Evolutionary conservation across 2,329 filamentous ascomycete species (phyloP).

Genomic region (Claviceps pusilla): DNA sequence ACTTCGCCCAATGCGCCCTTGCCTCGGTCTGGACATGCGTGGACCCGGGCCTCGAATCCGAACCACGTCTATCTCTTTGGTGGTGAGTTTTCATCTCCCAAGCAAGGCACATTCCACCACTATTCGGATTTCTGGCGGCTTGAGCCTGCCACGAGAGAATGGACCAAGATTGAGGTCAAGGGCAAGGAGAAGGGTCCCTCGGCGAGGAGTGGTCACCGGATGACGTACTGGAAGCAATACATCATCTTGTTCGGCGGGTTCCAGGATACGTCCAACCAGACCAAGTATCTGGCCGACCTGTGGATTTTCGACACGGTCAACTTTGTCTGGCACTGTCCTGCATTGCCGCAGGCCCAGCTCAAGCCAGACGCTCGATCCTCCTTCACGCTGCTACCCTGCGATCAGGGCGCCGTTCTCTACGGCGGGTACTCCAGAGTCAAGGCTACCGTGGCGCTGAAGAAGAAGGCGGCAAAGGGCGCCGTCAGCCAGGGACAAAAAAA

Average conservation of each 20-base stretch:
- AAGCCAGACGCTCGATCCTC: constrained; percentile 85
- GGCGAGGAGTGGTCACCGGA: constrained; percentile 79
- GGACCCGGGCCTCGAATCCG: constrained; percentile 76
- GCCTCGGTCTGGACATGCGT: constrained; percentile 83
- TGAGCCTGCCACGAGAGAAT: constrained; percentile 72
- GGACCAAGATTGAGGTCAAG: constrained; percentile 71
- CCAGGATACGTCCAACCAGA: constrained; percentile 89
- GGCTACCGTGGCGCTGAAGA: constrained; percentile 47
- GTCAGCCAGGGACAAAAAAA: constrained; percentile 49
- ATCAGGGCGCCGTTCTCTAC: constrained; percentile 76
- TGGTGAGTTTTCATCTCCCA: constrained; percentile 90
- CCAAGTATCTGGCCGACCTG: constrained; percentile 81
- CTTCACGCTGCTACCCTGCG: constrained; percentile 82
- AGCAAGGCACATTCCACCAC: constrained; percentile 97
- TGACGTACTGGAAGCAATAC: constrained; percentile 96
- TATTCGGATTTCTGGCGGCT: constrained; percentile 98
- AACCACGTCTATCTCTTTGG: constrained; percentile 84
- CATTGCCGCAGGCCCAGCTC: constrained; percentile 59
- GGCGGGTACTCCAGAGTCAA: constrained; percentile 92
- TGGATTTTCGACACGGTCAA: constrained; percentile 91
- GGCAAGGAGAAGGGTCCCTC: constrained; percentile 66
- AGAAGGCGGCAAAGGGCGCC: constrained; percentile 37
- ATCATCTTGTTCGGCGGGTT: constrained; percentile 93
- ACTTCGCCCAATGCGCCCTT: constrained; percentile 84
- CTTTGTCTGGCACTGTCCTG: constrained; percentile 69